Base-by-base conservation (phyloP, 202 grass and related monocot species). In the Digitaria exilis region DNA sequence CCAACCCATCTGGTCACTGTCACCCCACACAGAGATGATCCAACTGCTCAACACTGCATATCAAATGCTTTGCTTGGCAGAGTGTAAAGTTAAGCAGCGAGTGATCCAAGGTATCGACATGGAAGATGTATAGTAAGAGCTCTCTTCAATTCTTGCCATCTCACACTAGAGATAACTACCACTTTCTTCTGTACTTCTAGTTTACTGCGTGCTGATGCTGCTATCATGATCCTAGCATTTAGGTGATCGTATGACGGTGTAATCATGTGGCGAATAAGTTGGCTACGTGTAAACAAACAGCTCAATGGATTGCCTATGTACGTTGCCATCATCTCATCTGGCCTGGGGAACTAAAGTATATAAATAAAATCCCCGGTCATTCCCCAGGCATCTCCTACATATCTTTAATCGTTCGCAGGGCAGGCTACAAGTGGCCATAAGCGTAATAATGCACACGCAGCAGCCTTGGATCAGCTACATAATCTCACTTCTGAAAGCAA, bases 91-190 rank as follows among this genome's bases (percentile, higher is more conserved):
- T 32, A 30, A 58, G 42, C 24, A 50, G 43, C 77, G 65, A 66
- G 75, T 73, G 81, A 88, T 88, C 86, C 86, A 84, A 88, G 81
- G 45, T 65, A 32, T n/a, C 1, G n/a, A n/a, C n/a, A n/a, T n/a
- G 11, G 1, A 48, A 14, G 9, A 16, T 46, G 21, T n/a, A 50
- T 37, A 5, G 35, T 37, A 37, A 37, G 34, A 49, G 12, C 26
- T 46, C 24, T 22, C 0, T 8, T 2, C 17, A 4, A 0, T 17
- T 49, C 16, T 2, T n/a, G 18, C 18, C 12, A 29, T 29, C 24
- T 60, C 25, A 28, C 39, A 6, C 25, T 60, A 60, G 50, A n/a
- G 6, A 16, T 29, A 9, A 29, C 58, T 28, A 1, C 58, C n/a
- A n/a, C n/a, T n/a, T 30, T 30, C 25, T 28, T 14, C 56, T 22